phyloP scores from a whole-genome alignment of 169 alveolate genomes.

The Plasmodium reichenowi region DNA sequence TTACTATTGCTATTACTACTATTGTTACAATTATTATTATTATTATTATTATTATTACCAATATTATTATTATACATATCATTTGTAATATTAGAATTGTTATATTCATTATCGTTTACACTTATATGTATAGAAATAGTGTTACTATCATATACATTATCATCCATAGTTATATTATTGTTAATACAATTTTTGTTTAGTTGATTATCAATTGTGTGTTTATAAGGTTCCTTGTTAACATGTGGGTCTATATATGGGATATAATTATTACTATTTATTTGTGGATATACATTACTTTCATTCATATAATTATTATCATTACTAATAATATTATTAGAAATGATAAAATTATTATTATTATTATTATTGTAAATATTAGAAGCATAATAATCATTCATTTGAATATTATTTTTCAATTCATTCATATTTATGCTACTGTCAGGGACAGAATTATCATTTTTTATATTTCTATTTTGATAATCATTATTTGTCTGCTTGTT shows the following conservation, averaged over 20 bases:
- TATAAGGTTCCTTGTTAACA: background rate
- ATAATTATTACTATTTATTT: slow-evolving; percentile 13
- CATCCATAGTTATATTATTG: slow-evolving; percentile 1
- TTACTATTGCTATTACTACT: background rate
- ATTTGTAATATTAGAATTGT: slow-evolving; percentile 3
- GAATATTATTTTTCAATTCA: slow-evolving; percentile 5
- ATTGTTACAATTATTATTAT: background rate
- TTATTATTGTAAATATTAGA: slow-evolving; percentile 15
- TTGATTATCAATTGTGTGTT: background rate
- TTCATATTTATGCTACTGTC: slow-evolving; percentile 9
- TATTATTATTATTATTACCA: background rate
- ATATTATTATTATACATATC: background rate
- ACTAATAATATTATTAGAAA: too few relatives aligned
- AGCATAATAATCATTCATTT: slow-evolving; percentile 3
- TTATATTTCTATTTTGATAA: slow-evolving; percentile 3
- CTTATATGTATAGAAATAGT: background rate
- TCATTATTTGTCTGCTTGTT: background rate
- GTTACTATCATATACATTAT: slow-evolving; percentile 11
- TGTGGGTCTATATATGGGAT: slow-evolving; percentile 15
- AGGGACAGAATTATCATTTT: slow-evolving; percentile 2
- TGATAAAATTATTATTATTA: slow-evolving; percentile 6
- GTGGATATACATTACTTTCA: slow-evolving; percentile 6
- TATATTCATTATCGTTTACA: background rate
- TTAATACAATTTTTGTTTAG: slow-evolving; percentile 10
- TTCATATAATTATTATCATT: background rate